A percentile compares a stretch with the other conserved stretches of the same genome.
Evolutionary conservation across 805 yeast species (phyloP).

Genomic region (Saccharomyces jurei): DNA sequence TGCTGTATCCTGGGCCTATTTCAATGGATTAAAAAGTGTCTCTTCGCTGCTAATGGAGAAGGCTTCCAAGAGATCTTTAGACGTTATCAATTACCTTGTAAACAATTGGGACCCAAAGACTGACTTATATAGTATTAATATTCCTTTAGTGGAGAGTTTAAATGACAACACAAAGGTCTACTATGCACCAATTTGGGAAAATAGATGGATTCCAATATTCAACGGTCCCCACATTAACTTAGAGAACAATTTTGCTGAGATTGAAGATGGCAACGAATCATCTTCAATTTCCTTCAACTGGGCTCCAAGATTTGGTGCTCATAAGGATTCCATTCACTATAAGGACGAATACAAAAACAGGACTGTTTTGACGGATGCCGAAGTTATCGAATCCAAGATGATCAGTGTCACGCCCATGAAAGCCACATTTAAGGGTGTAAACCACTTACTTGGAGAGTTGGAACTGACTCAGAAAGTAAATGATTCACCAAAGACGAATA

Average conservation of each 20-base stretch:
- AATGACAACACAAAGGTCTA: slow-evolving; percentile 49
- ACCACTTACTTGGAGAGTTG: slow-evolving; percentile 17
- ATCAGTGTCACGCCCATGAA: slow-evolving; percentile 64
- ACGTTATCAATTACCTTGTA: slow-evolving; percentile 51
- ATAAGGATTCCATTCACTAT: slow-evolving; percentile 21
- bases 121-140: slow-evolving; percentile 75
- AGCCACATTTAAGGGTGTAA: slow-evolving; percentile 48
- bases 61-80: slow-evolving; percentile 64
- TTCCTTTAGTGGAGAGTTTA: slow-evolving; percentile 60
- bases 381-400: slow-evolving; percentile 55
- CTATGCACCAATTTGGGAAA: slow-evolving; percentile 74
- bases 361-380: slow-evolving; percentile 45
- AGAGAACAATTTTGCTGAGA: slow-evolving; percentile 30
- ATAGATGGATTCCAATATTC: slow-evolving; percentile 70
- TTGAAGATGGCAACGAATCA: slow-evolving; percentile 40
- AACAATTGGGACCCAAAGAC: slow-evolving; percentile 48
- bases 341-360: slow-evolving; percentile 14
- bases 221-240: slow-evolving; percentile 16
- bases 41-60: slow-evolving; percentile 42
- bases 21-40: slow-evolving; percentile 40
- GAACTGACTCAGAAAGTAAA: neutral
- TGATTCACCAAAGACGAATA: slow-evolving; percentile 3
- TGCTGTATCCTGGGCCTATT: slow-evolving; percentile 83
- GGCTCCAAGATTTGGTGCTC: slow-evolving; percentile 70
- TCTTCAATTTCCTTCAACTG: slow-evolving; percentile 55